Percentiles rank a stretch among this genome's conserved stretches.
phyloP scores from a whole-genome alignment of 495 filamentous ascomycete species.

The Cercophora newfieldiana region DNA sequence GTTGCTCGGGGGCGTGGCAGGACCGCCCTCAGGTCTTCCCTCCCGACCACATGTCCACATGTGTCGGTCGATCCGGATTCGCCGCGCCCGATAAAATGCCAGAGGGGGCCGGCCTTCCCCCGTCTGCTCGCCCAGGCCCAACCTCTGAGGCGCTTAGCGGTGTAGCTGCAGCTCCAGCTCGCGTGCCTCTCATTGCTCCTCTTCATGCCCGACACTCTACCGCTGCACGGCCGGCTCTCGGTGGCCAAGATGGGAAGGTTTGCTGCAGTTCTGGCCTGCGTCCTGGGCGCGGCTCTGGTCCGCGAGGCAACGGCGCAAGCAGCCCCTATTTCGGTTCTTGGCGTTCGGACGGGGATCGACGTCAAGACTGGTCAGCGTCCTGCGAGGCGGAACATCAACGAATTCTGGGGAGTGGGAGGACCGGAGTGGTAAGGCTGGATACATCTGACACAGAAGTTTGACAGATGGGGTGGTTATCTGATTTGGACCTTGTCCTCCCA shows the following conservation, averaged over 20 bases:
- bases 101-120: conserved; percentile 7
- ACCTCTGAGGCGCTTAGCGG: conserved; percentile 11
- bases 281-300: conserved; percentile 15
- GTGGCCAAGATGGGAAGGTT: conserved; percentile 21
- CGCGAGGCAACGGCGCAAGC: conserved; percentile 3
- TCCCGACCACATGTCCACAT: neutral
- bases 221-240: conserved; percentile 12
- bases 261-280: neutral
- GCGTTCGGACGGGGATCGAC: conserved; percentile 40
- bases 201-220: conserved; percentile 13
- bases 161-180: conserved; percentile 9
- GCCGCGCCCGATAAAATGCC: conserved; percentile 17
- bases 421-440: conserved; percentile 39
- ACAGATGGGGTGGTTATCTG: conserved; percentile 13
- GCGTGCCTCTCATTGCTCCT: neutral
- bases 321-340: conserved; percentile 35
- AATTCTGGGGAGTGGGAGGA: conserved; percentile 35
- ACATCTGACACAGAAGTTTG: conserved; percentile 10
- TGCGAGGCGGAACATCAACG: conserved; percentile 40
- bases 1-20: neutral
- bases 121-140: neutral
- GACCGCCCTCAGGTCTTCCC: neutral
- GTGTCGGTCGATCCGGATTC: neutral
- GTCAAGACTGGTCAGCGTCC: conserved; percentile 35
- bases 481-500: conserved; percentile 14